Percentiles rank a stretch among this genome's conserved stretches.
Evolutionary conservation across 1,284 basidiomycete genomes (phyloP).

Genomic region (Erythrobasidium hasegawianum): DNA sequence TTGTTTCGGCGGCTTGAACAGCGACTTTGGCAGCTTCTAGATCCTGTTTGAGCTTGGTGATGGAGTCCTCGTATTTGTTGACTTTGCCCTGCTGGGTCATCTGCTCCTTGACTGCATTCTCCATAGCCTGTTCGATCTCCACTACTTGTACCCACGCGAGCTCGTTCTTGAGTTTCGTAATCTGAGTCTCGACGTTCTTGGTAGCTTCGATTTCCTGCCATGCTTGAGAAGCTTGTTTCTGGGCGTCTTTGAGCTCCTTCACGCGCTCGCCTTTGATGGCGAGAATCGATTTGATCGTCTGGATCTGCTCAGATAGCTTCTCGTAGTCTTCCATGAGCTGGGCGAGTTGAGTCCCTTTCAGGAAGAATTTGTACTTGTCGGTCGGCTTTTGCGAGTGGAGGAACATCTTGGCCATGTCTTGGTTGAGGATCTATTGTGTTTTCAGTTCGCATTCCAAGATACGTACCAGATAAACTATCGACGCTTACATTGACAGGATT

Average conservation of each 20-base stretch:
- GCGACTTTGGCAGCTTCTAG: conserved; percentile 27
- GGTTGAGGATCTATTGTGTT: conserved; percentile 49
- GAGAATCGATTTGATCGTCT: conserved; percentile 43
- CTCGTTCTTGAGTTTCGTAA: conserved; percentile 70
- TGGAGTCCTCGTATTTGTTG: conserved; percentile 55
- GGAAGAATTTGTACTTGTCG: conserved; percentile 95
- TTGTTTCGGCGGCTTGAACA: conserved; percentile 46
- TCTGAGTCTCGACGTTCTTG: conserved; percentile 64
- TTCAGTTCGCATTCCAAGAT: no score
- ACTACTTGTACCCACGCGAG: conserved; percentile 85
- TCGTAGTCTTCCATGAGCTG: conserved; percentile 85
- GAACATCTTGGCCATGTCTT: conserved; percentile 69
- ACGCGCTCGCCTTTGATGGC: conserved; percentile 58
- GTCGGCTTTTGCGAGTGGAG: conserved; percentile 72
- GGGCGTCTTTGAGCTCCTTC: conserved; percentile 64
- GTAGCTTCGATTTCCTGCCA: conserved; percentile 71
- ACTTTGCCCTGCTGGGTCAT: conserved; percentile 26
- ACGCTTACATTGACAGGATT: conserved; percentile 94
- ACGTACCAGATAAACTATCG: background rate
- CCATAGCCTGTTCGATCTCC: conserved; percentile 54
- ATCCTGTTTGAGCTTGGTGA: conserved; percentile 40
- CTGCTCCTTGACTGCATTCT: conserved; percentile 23
- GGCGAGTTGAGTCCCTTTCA: conserved; percentile 84
- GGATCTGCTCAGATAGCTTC: conserved; percentile 45
- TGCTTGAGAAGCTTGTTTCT: conserved; percentile 60